Percentiles rank a stretch among this genome's conserved stretches.
These are phyloP conservation scores for Cyberlindnera petersonii DNA, from an alignment of 805 yeast genomes.

Conservation along the genomic window DNA sequence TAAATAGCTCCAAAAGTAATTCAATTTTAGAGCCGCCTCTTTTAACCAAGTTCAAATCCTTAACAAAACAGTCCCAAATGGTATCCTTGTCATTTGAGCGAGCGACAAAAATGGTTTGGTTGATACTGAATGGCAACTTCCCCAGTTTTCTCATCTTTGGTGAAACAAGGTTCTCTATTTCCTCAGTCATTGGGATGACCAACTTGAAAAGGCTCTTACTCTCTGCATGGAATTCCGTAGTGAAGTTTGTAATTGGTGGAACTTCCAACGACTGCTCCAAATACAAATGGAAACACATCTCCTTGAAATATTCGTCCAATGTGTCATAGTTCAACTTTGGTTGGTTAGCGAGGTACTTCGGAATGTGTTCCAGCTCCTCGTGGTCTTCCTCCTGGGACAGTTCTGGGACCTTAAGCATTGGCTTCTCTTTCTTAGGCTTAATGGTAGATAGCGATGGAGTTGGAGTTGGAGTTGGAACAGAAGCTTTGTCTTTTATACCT, in stretches of 20 bases:
- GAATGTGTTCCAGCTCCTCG: constrained; percentile 27
- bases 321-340: constrained; percentile 48
- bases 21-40: constrained; percentile 33
- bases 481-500: neutral
- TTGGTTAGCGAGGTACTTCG: constrained; percentile 24
- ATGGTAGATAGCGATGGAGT: neutral
- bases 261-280: constrained; percentile 55
- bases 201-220: constrained; percentile 39
- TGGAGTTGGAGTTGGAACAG: constrained; percentile 1
- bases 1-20: constrained; percentile 47
- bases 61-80: constrained; percentile 59
- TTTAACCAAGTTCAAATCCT: constrained; percentile 36
- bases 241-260: constrained; percentile 43
- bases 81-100: constrained; percentile 42
- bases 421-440: constrained; percentile 8
- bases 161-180: constrained; percentile 45
- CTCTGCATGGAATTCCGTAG: constrained; percentile 50
- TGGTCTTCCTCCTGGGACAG: constrained; percentile 17
- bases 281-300: constrained; percentile 57
- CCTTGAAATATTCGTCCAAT: constrained; percentile 49
- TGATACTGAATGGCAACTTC: constrained; percentile 54
- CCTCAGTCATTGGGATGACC: constrained; percentile 41
- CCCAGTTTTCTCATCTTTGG: constrained; percentile 51
- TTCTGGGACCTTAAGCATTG: constrained; percentile 15
- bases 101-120: constrained; percentile 55